phyloP scores from a whole-genome alignment of 805 yeast genomes.

The Osmozyma mogii region DNA sequence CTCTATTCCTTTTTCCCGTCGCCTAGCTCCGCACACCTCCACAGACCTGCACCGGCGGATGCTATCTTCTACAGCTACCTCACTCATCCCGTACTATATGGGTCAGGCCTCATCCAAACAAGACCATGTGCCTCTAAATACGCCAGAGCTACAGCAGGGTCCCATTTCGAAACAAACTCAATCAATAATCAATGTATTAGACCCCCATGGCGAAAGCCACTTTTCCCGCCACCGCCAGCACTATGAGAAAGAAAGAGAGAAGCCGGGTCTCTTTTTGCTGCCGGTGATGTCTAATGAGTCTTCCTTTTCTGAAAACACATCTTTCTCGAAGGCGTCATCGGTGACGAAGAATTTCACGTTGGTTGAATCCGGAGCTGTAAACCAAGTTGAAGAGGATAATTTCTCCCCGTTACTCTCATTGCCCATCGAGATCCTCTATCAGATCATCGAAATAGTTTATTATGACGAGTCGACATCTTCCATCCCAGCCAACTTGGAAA shows the following conservation, averaged over 20 bases:
- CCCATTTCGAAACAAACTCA: too few relatives aligned
- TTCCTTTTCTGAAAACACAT: slow-evolving; percentile 3
- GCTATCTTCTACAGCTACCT: too few relatives aligned
- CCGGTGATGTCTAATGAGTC: slow-evolving; percentile 11
- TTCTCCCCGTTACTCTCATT: slow-evolving; percentile 23
- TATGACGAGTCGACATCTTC: slow-evolving; percentile 46
- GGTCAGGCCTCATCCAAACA: too few relatives aligned
- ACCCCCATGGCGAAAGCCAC: too few relatives aligned
- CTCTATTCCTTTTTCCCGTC: too few relatives aligned
- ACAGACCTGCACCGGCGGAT: too few relatives aligned
- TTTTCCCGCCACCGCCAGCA: neutral
- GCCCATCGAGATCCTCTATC: slow-evolving; percentile 50
- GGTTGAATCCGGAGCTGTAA: slow-evolving; percentile 10
- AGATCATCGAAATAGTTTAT: slow-evolving; percentile 48
- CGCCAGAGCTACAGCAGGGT: too few relatives aligned
- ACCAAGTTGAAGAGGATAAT: slow-evolving; percentile 5
- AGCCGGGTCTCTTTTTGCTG: slow-evolving; percentile 11
- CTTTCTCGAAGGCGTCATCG: slow-evolving; percentile 7
- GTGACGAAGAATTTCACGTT: slow-evolving; percentile 12
- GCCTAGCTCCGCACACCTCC: too few relatives aligned
- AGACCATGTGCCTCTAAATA: too few relatives aligned
- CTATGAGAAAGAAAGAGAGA: too few relatives aligned
- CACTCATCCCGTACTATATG: too few relatives aligned
- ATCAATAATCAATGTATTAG: too few relatives aligned
- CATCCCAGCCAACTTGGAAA: slow-evolving; percentile 43